phyloP scores from a whole-genome alignment of 1,139 yeast genomes.

The Kluyveromyces marxianus region DNA sequence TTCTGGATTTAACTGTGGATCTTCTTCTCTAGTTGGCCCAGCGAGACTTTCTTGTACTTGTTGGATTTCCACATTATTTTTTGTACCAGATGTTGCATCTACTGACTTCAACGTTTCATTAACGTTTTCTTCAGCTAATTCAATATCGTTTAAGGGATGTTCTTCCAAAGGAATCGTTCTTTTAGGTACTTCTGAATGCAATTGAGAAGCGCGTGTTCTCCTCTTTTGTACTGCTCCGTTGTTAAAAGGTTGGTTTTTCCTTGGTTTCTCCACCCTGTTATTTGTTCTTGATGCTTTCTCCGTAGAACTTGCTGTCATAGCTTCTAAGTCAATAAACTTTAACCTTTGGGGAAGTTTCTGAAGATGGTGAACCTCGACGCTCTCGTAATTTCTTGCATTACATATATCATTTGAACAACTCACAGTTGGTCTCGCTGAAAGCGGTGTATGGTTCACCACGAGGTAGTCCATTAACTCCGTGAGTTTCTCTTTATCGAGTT shows the following conservation, averaged over 20 bases:
- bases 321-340: constrained; percentile 12
- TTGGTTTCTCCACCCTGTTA: neutral
- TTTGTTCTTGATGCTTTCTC: neutral
- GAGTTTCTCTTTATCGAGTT: constrained; percentile 9
- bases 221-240: neutral
- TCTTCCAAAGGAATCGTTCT: neutral
- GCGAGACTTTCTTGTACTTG: neutral
- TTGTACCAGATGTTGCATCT: too few species aligned
- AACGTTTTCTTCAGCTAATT: neutral
- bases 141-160: neutral
- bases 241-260: neutral
- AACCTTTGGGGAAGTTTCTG: constrained; percentile 22
- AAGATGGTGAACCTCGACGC: constrained; percentile 16
- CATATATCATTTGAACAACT: constrained; percentile 23
- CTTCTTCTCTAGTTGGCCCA: too few species aligned
- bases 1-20: too few species aligned
- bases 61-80: too few species aligned
- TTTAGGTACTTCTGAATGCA: neutral
- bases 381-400: constrained; percentile 21
- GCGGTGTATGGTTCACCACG: constrained; percentile 17
- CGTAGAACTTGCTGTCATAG: neutral
- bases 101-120: neutral
- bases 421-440: constrained; percentile 15
- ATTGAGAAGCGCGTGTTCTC: neutral
- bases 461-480: constrained; percentile 15